Base-by-base conservation (phyloP, 2,329 filamentous ascomycete genomes). In the Fusarium bulbicola region DNA sequence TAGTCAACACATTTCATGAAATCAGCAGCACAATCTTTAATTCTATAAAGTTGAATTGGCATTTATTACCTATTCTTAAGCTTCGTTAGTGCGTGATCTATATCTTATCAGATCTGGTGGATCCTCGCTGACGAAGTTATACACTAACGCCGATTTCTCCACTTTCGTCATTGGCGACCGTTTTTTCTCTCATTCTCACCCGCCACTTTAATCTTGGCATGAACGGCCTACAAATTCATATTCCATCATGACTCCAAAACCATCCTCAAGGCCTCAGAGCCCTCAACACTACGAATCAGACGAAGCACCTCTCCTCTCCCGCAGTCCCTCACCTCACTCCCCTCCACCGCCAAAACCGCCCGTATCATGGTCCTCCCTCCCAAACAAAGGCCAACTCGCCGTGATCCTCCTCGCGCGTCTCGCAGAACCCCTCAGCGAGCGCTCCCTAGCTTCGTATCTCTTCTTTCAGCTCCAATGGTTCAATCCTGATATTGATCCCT, bases 381-480 rank as follows among this genome's bases (percentile, higher is more conserved):
- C 95, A 1, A 87, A 89, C 65, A 97, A 95, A 81, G 86, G 89
- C 50, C 94, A 97, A 81, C 87, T 97, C 26, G 83, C 92, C 36
- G 91, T 97, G 64, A 86, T 97, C 56, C 94, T 92, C 0, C 83
- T 97, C 49, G 92, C 94, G 14, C 90, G 95, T 34, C 84, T 97
- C 28, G 94, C 92, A 16, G 95, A 97, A 79, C 94, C 94, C 7
- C 84, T 97, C 40, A 92, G 93, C 0, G 93, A 96, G 78, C 95
- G 93, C 2, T 93, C 91, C 18, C 81, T 95, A 14, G 86, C 86
- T 81, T 89, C 92, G 4, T 97, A 97, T 81, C 91, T 97, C 85
- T 97, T 94, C 82, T 97, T 95, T 81, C 93, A 96, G 80, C 88
- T 97, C n/a, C 91, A 90, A 75, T 95, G 92, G 66, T 95, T 97